Evolutionary conservation across 805 yeast species (phyloP), one percentile per base, ranked within the genome.

Genomic region (Dipodascus albidus): DNA sequence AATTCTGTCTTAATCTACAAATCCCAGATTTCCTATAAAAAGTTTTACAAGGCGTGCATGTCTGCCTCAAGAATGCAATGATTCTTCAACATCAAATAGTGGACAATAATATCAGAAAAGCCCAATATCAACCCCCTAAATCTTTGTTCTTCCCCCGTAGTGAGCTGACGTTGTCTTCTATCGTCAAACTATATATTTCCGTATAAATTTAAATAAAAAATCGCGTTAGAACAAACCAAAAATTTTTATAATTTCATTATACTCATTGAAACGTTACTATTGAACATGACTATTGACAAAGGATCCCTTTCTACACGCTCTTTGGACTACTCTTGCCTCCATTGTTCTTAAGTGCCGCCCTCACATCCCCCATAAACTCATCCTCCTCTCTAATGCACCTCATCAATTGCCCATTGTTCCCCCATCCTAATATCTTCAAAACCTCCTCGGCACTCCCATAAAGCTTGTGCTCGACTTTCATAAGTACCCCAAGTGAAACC

Each of bases 371-470:
- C 48, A 79, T 69, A 60, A 80, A 80, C 42, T 74, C 78, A 54
- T 73, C 72, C 19, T 73, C 74, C 47, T 74, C 72, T 2, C 82
- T 83, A 23, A 77, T 75, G 56, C 75, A 74, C 24, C 55, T 58
- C 47, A 65, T 55, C 24, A 72, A 65, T 27, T 11, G 9, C 33
- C 9, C 11, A 6, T 27, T 11, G 22, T 65, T 60, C 60, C 31
- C 49, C 49, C 49, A 47, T 9, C 75, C 77, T 21, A 68, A 54
- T 48, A 57, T 59, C 31, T 59, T 58, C 54, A 75, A 54, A n/a
- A 79, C 67, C 60, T 81, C 86, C 21, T 68, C 60, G 49, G 69
- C 69, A 42, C 71, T 58, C 1, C 82, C 85, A 62, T 73, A 80
- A 31, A 83, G 69, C 59, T 75, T 76, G 54, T 73, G 77, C 49